Base-by-base conservation (phyloP, 805 yeast species). In the Ogataea philodendri region DNA sequence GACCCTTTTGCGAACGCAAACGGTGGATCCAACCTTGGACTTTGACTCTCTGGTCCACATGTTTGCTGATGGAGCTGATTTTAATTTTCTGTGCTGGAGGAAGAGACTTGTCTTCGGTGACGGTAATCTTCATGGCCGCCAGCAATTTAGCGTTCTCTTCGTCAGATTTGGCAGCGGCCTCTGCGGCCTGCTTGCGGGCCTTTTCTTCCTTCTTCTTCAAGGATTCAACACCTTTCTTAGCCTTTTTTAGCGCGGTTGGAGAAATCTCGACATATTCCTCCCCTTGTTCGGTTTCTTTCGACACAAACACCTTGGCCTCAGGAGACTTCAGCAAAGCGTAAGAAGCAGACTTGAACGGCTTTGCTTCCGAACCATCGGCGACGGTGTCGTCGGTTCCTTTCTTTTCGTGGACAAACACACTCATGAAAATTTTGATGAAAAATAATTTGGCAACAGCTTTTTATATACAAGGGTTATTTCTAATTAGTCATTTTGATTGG, bases 11-110 rank as follows among this genome's bases (percentile, higher is more conserved):
- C 27, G 78, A 52, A 63, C 99, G 81, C 52, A 94, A 71, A 61
- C 98, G 82, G 64, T 93, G 99, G 44, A 93, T 73, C 99, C 99
- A 93, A 44, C 98, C 99, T 47, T 78, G 79, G 27, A 90, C 81
- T 37, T 70, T 59, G 35, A 87, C 87, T 62, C 99, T 78, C 18
- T 35, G 17, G 39, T 78, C 93, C 26, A 87, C 71, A 52, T 63
- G 54, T 5, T 66, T 70, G 39, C 72, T 71, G 33, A 81, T 62
- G 7, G 71, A 50, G 43, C 67, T 62, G 53, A 93, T 74, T 66
- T 86, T 89, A 60, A 78, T 72, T 55, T 67, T 76, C 37, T 63
- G 57, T 28, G 97, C 90, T 22, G 52, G 57, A 37, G 95, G 88
- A 51, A 86, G 72, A 9, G 85, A 71, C 29, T 66, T 54, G 57